These are phyloP conservation scores for Arthrobotrys sphaeroides DNA, from an alignment of 2,329 filamentous ascomycete genomes.

Conservation along the genomic window DNA sequence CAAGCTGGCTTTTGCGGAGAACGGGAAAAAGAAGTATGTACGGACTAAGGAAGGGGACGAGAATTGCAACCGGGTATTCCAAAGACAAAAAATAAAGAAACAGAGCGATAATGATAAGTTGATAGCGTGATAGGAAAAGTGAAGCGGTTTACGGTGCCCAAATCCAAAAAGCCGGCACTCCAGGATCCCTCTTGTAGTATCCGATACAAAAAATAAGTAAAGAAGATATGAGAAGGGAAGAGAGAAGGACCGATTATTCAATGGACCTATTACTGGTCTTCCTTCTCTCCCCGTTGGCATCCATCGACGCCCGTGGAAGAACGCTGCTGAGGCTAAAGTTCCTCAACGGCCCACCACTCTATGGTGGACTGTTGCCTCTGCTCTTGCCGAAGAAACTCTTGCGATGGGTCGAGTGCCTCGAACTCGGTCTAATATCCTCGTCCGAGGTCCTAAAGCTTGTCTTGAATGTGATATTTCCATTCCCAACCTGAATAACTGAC, in stretches of 20 bases:
- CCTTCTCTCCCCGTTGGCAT: neutral
- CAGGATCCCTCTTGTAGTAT: neutral
- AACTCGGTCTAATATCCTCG: conserved; percentile 30
- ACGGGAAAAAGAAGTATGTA: neutral
- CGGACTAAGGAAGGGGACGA: neutral
- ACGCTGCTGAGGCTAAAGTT: conserved; percentile 45
- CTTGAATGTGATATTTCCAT: conserved; percentile 75
- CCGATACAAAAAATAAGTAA: neutral
- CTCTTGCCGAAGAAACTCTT: conserved; percentile 37
- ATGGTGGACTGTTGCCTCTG: conserved; percentile 45
- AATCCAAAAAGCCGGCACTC: neutral
- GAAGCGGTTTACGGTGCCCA: neutral
- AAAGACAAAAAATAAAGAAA: conserved; percentile 5
- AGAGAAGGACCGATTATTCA: conserved; percentile 21
- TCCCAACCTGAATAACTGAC: conserved; percentile 78
- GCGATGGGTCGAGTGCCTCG: conserved; percentile 22
- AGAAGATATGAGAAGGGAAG: too few species aligned
- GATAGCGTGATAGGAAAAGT: neutral
- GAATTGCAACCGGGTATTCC: conserved; percentile 44
- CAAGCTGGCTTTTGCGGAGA: neutral
- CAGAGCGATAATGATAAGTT: neutral
- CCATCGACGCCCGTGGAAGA: conserved; percentile 1
- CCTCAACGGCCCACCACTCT: conserved; percentile 36
- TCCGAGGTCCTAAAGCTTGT: conserved; percentile 74
- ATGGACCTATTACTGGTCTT: conserved; percentile 37